Evolutionary conservation across 2,329 filamentous ascomycete species (phyloP).

Genomic region (Microcyclospora pomicola): DNA sequence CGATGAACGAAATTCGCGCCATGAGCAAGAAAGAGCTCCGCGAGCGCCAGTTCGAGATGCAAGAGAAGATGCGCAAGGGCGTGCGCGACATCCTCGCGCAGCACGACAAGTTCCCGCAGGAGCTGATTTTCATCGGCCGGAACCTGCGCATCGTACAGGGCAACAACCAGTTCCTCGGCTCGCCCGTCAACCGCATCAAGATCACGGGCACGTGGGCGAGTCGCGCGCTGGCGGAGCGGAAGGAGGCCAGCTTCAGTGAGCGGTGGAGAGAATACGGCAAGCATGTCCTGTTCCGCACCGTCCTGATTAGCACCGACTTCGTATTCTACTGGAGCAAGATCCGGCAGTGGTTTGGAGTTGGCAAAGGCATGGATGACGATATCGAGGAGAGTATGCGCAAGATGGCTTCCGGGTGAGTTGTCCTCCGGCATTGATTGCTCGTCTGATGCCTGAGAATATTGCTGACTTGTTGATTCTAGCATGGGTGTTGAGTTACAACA

Average conservation of each 20-base stretch:
- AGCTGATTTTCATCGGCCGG: slow-evolving; percentile 81
- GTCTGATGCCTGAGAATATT: neutral
- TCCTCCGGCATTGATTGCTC: neutral
- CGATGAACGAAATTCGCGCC: slow-evolving; percentile 35
- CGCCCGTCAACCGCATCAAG: slow-evolving; percentile 81
- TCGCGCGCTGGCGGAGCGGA: slow-evolving; percentile 64
- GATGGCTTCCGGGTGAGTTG: slow-evolving; percentile 51
- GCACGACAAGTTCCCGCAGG: slow-evolving; percentile 77
- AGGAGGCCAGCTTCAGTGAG: slow-evolving; percentile 47
- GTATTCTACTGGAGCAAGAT: slow-evolving; percentile 72
- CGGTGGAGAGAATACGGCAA: slow-evolving; percentile 56
- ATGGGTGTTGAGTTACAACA: slow-evolving; percentile 86
- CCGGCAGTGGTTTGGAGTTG: slow-evolving; percentile 60
- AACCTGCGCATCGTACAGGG: slow-evolving; percentile 89
- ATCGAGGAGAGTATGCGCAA: slow-evolving; percentile 76
- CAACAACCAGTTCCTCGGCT: slow-evolving; percentile 82
- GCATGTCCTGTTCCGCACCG: slow-evolving; percentile 69
- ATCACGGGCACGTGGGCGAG: slow-evolving; percentile 87
- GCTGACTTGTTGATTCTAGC: slow-evolving; percentile 32
- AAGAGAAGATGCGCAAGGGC: slow-evolving; percentile 54
- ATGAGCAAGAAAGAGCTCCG: slow-evolving; percentile 44
- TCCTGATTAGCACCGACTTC: slow-evolving; percentile 63
- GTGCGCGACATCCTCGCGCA: slow-evolving; percentile 73
- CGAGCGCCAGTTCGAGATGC: slow-evolving; percentile 61
- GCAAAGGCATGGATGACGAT: slow-evolving; percentile 85